Evolutionary conservation across 768 basidiomycete genomes (phyloP).

Genomic region (Mycena indigotica): DNA sequence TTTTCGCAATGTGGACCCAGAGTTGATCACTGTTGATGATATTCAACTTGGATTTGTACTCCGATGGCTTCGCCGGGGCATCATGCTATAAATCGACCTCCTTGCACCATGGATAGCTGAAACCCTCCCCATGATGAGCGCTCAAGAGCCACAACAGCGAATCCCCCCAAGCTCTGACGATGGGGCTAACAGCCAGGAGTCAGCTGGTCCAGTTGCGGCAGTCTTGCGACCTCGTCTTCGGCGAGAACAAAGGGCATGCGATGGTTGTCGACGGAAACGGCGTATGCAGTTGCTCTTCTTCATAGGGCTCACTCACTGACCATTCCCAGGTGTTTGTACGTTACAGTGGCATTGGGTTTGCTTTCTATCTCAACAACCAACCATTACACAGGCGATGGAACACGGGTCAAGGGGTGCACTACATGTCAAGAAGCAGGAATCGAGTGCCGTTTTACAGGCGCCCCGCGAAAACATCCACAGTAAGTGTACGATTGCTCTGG

Average conservation of each 20-base stretch:
- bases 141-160: too few species aligned
- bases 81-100: too few species aligned
- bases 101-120: too few species aligned
- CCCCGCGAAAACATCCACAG: not conserved
- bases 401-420: not conserved
- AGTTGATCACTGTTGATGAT: too few species aligned
- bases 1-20: too few species aligned
- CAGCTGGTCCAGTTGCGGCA: too few species aligned
- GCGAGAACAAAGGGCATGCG: not conserved
- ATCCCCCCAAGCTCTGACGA: too few species aligned
- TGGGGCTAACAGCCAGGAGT: too few species aligned
- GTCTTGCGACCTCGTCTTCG: not conserved
- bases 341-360: not conserved
- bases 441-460: not conserved
- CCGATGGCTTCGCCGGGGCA: too few species aligned
- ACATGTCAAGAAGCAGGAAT: not conserved
- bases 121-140: too few species aligned
- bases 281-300: not conserved
- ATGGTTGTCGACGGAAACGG: not conserved
- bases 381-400: not conserved
- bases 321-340: not conserved
- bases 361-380: not conserved
- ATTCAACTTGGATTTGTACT: too few species aligned
- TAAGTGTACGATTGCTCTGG: not conserved
- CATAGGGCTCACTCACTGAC: not conserved